Percentiles rank a stretch among this genome's conserved stretches.
phyloP scores from a whole-genome alignment of 768 basidiomycete species.

The Tricholomella constricta region DNA sequence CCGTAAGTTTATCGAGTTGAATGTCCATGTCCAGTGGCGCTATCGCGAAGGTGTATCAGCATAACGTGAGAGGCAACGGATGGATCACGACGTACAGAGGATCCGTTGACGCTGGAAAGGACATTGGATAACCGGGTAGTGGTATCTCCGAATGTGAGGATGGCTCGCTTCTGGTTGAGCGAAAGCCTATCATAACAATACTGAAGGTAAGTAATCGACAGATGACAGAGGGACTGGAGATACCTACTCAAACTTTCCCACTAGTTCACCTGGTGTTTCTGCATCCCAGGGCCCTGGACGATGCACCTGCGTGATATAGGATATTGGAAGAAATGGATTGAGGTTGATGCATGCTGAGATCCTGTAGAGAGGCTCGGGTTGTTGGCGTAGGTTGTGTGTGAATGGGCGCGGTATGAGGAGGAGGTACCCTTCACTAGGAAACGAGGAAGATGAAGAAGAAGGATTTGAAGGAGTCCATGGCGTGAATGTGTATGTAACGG shows the following conservation, averaged over 20 bases:
- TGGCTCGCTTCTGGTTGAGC: constrained; percentile 41
- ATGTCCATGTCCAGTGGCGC: constrained; percentile 45
- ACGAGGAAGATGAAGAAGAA: neutral
- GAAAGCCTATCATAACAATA: constrained; percentile 32
- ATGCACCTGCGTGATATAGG: constrained; percentile 42
- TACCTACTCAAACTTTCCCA: constrained; percentile 41
- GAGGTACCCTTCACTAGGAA: constrained; percentile 20
- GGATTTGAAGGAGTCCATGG: constrained; percentile 28
- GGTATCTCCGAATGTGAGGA: constrained; percentile 41
- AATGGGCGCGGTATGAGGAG: constrained; percentile 36
- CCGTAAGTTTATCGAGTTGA: constrained; percentile 35
- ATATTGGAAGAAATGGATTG: constrained; percentile 47
- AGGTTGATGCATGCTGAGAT: constrained; percentile 45
- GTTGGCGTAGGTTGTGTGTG: neutral
- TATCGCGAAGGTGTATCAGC: constrained; percentile 7
- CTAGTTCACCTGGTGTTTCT: constrained; percentile 31
- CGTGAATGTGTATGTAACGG: constrained; percentile 42
- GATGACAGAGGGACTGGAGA: neutral
- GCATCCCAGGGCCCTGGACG: constrained; percentile 27
- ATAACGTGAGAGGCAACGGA: too few relatives aligned
- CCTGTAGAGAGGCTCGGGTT: constrained; percentile 36
- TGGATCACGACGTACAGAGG: constrained; percentile 25
- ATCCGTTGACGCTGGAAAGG: constrained; percentile 33
- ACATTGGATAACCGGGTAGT: constrained; percentile 42
- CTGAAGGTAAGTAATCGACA: neutral